Base-by-base conservation (phyloP, 176 grass and related monocot species). In the Olyra latifolia region DNA sequence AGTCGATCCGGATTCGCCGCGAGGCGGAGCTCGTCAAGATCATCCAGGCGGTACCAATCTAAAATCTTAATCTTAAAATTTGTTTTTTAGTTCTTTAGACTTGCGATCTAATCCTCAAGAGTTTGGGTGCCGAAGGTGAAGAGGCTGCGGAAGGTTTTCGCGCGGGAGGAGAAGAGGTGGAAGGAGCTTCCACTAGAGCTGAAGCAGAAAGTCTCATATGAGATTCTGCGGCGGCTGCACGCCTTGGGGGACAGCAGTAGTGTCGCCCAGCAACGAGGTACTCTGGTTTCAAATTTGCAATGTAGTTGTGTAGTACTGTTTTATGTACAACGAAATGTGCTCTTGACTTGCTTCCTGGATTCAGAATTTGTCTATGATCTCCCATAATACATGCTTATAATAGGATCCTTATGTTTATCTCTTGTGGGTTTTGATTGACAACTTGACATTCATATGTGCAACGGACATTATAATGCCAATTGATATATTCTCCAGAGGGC, bases 1-100 rank as follows among this genome's bases (percentile, higher is more conserved):
- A 99, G 63, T 90, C 88, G 54, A 99, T 91, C 89, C 90, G 82
- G 79, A 84, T 91, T 88, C 90, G 96, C 12, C 87, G 83, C 19
- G 90, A 57, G 53, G 69, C 84, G 46, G 74, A 89, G 80, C 90
- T 88, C 19, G 53, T 85, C 42, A 90, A 93, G 81, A 90, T 98
- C 66, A 83, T 98, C 17, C 83, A 79, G 58, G 92, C 83, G 86
- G 96, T 98, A 78, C 19, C 58, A 43, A 62, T 79, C 8, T 46
- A 38, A 46, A 50, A 67, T 27, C 73, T 38, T 68, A 58, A 70
- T 78, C 7, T 29, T 3, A 69, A 83, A 30, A 83, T 50, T 72
- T 2, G 2, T 35, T 4, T 6, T 19, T 47, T 32, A 13, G 7
- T 42, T 58, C 30, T 77, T 5, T 62, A 22, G 6, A 52, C 32